Conservation (phyloP, 805 yeast genomes). For the Teunomyces tritomae region DNA sequence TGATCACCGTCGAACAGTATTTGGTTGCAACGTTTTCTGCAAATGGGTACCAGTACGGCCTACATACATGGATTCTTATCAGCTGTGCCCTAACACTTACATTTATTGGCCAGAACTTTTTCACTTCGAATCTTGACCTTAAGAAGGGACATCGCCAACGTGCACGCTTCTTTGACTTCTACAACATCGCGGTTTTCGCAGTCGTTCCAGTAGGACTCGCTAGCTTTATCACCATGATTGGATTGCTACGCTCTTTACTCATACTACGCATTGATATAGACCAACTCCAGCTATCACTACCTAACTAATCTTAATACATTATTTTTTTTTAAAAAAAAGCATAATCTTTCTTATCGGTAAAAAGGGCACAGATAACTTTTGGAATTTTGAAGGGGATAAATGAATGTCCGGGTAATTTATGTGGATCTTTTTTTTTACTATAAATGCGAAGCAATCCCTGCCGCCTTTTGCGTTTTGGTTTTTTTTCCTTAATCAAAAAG, state of each 20-base stretch:
- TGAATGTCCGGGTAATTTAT: conserved; percentile 3
- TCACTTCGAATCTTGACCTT: conserved; percentile 69
- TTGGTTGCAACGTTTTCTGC: conserved; percentile 62
- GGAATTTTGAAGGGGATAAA: not conserved
- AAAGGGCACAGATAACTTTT: not conserved
- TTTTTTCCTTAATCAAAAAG: conserved; percentile 54
- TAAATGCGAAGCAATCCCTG: conserved; percentile 7
- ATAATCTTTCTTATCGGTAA: no score
- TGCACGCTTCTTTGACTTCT: conserved; percentile 76
- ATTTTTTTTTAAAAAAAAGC: no score
- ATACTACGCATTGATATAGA: conserved; percentile 68
- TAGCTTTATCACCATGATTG: conserved; percentile 88
- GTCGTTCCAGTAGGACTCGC: conserved; percentile 98
- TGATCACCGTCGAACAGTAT: conserved; percentile 68
- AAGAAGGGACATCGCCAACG: conserved; percentile 39
- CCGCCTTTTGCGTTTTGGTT: conserved; percentile 8
- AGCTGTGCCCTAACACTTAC: conserved; percentile 78
- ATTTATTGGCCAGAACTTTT: conserved; percentile 82
- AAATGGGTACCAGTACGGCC: conserved; percentile 65
- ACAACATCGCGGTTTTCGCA: conserved; percentile 89
- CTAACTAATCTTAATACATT: not conserved
- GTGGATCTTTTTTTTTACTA: not conserved
- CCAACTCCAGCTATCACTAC: conserved; percentile 3
- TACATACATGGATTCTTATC: conserved; percentile 91
- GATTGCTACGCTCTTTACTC: conserved; percentile 69